These are phyloP conservation scores for Hypoxylon sp. DNA, from an alignment of 2,329 filamentous ascomycete genomes.

Conservation along the genomic window DNA sequence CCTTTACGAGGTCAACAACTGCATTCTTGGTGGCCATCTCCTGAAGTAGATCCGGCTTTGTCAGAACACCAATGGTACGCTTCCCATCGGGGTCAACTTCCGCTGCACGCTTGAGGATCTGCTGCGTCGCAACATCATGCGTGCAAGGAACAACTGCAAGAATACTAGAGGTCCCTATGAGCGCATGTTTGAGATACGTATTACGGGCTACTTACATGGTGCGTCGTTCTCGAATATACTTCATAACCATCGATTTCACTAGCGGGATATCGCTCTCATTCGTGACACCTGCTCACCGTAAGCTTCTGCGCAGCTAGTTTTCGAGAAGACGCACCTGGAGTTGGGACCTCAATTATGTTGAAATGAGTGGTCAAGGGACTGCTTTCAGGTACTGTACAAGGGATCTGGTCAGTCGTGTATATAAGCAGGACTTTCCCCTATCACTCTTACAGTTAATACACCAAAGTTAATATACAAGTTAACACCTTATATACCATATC, in stretches of 20 bases:
- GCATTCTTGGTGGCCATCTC: conserved; percentile 54
- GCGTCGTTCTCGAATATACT: conserved; percentile 58
- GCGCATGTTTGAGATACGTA: not conserved
- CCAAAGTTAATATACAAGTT: too few relatives aligned
- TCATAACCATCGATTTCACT: conserved; percentile 38
- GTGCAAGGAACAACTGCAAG: conserved; percentile 60
- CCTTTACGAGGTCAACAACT: conserved; percentile 55
- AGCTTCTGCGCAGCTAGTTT: not conserved
- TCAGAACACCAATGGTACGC: conserved; percentile 64
- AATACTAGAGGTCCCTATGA: conserved; percentile 50
- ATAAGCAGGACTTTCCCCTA: too few relatives aligned
- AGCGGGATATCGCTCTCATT: conserved; percentile 23
- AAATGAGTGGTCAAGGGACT: too few relatives aligned
- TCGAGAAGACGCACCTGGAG: not conserved
- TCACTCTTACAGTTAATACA: too few relatives aligned
- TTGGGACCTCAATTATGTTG: not conserved
- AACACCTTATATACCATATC: too few relatives aligned
- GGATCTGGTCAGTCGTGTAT: too few relatives aligned
- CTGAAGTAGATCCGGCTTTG: conserved; percentile 68
- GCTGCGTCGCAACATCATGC: conserved; percentile 57
- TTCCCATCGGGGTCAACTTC: conserved; percentile 56
- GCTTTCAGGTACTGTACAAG: too few relatives aligned
- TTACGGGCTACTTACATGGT: conserved; percentile 53
- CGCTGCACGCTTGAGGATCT: conserved; percentile 55
- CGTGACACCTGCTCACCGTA: conserved; percentile 16